Conservation (phyloP, 768 basidiomycete species). For the Multifurca ochricompacta region DNA sequence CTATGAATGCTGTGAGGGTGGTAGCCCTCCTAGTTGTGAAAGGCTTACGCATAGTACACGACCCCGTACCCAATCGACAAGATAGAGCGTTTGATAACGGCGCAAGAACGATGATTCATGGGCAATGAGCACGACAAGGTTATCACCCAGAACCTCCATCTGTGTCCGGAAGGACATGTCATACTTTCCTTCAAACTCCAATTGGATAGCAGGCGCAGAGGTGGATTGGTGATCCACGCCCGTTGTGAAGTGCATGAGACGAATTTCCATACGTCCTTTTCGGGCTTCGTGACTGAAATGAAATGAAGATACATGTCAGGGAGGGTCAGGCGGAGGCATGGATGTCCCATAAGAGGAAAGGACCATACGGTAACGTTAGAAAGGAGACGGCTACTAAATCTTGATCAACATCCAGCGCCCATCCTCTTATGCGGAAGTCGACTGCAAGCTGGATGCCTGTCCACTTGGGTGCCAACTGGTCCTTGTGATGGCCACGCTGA, state of each 20-base stretch:
- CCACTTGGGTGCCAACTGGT: not conserved
- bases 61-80: slow-evolving; percentile 1
- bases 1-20: not conserved
- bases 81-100: not conserved
- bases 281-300: not conserved
- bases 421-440: slow-evolving; percentile 22
- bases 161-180: not conserved
- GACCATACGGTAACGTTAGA: not conserved
- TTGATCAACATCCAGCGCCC: slow-evolving; percentile 7
- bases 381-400: slow-evolving; percentile 1
- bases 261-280: not conserved
- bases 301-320: not conserved
- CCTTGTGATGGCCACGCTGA: not conserved
- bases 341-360: not conserved
- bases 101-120: slow-evolving; percentile 1
- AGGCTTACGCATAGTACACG: not conserved
- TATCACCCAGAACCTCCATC: not conserved
- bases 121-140: slow-evolving; percentile 11
- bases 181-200: slow-evolving; percentile 4
- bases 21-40: not conserved
- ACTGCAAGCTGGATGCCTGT: not conserved
- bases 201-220: not conserved
- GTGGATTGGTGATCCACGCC: not conserved
- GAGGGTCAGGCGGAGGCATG: not conserved
- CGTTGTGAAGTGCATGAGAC: not conserved